Conservation (phyloP, 768 basidiomycete genomes). For the Amanita thiersii region DNA sequence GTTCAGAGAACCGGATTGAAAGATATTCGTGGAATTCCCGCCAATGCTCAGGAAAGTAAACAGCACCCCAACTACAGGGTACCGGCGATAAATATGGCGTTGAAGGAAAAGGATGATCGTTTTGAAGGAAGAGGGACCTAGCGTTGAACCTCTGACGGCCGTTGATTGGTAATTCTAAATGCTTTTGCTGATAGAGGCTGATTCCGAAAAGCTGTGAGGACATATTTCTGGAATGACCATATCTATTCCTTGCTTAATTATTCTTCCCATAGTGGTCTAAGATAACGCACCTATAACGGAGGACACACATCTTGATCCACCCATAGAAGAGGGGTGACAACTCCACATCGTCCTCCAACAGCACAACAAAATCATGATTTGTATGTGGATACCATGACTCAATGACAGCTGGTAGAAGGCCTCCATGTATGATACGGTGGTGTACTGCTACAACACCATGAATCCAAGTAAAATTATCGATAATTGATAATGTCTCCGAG, state of each 20-base stretch:
- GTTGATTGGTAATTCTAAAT: slow-evolving; percentile 59
- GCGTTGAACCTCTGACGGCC: slow-evolving; percentile 68
- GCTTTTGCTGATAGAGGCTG: slow-evolving; percentile 83
- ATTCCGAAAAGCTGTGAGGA: slow-evolving; percentile 62
- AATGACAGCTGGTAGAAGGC: slow-evolving; percentile 74
- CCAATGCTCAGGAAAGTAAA: slow-evolving; percentile 89
- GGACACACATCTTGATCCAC: slow-evolving; percentile 75
- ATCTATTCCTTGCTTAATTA: slow-evolving; percentile 30
- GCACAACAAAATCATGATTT: slow-evolving; percentile 66
- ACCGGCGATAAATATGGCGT: slow-evolving; percentile 81
- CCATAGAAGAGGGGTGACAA: slow-evolving; percentile 79
- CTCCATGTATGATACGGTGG: slow-evolving; percentile 71
- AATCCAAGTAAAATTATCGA: slow-evolving; percentile 46
- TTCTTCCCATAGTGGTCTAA: background rate
- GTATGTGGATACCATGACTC: slow-evolving; percentile 83
- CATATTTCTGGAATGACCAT: slow-evolving; percentile 34
- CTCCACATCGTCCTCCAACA: slow-evolving; percentile 85
- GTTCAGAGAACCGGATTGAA: slow-evolving; percentile 55
- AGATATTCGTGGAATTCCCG: slow-evolving; percentile 80
- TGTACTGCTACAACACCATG: slow-evolving; percentile 54
- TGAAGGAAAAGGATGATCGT: slow-evolving; percentile 29
- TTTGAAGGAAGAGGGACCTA: slow-evolving; percentile 41
- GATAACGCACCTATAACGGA: slow-evolving; percentile 56
- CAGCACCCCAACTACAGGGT: slow-evolving; percentile 88
- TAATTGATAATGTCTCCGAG: slow-evolving; percentile 43